Conservation (phyloP, 208 protist genomes). For the Leishmania aethiopica region DNA sequence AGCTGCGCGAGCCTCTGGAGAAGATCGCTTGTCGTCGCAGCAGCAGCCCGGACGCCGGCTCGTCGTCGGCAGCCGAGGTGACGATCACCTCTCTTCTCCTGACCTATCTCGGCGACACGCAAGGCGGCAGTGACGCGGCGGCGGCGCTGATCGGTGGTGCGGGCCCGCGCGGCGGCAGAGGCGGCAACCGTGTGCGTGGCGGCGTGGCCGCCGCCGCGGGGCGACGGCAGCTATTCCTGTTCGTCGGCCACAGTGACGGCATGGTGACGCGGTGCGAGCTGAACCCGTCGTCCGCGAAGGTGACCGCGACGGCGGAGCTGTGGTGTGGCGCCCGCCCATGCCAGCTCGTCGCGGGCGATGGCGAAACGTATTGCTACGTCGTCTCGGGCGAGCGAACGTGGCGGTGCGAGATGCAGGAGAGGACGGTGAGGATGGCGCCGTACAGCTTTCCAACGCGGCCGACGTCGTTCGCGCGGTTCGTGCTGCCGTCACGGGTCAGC, state of each 20-base stretch:
- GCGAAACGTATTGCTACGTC: conserved; percentile 72
- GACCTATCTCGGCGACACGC: conserved; percentile 59
- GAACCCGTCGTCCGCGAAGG: conserved; percentile 56
- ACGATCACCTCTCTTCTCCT: conserved; percentile 75
- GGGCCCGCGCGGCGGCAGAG: background rate
- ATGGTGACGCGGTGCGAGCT: conserved; percentile 72
- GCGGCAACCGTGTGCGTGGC: conserved; percentile 6
- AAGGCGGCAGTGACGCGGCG: conserved; percentile 7
- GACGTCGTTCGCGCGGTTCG: conserved; percentile 63
- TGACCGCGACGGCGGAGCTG: conserved; percentile 48
- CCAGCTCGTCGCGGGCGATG: conserved; percentile 73
- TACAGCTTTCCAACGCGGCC: conserved; percentile 71
- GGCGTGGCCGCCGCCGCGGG: conserved; percentile 2
- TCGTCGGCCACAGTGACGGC: conserved; percentile 77
- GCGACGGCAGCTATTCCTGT: conserved; percentile 58
- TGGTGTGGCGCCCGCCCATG: conserved; percentile 64
- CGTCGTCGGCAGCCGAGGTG: conserved; percentile 7
- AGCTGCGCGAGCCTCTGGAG: conserved; percentile 71
- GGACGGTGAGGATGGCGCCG: conserved; percentile 62
- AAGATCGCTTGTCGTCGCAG: conserved; percentile 43
- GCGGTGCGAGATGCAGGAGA: conserved; percentile 68
- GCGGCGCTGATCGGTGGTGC: conserved; percentile 19
- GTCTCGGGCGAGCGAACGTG: conserved; percentile 67
- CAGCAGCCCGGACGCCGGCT: background rate
- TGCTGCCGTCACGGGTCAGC: conserved; percentile 31